Conservation (phyloP, 768 basidiomycete species). For the Calvatia gigantea region DNA sequence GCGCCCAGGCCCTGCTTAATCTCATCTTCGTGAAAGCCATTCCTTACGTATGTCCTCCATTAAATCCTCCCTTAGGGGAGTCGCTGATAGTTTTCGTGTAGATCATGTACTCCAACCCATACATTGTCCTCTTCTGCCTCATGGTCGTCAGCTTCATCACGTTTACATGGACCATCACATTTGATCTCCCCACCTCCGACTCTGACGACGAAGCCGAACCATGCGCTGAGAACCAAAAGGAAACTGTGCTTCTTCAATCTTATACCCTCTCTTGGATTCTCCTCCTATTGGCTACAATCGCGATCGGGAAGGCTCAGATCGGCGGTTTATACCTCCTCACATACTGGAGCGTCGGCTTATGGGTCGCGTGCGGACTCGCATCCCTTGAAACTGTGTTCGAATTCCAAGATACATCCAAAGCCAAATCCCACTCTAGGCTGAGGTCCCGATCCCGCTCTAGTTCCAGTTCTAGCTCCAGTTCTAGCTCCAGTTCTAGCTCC, state of each 20-base stretch:
- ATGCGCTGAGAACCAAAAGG: slow-evolving; percentile 38
- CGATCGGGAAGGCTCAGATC: slow-evolving; percentile 35
- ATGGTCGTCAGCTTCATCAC: slow-evolving; percentile 45
- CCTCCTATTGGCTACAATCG: slow-evolving; percentile 46
- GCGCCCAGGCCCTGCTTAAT: slow-evolving; percentile 45
- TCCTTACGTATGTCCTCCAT: slow-evolving; percentile 50
- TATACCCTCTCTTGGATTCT: slow-evolving; percentile 56
- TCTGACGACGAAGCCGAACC: slow-evolving; percentile 10
- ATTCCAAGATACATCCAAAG: slow-evolving; percentile 23
- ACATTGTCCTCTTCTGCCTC: slow-evolving; percentile 44
- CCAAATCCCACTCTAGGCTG: no score
- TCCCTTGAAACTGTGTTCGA: slow-evolving; percentile 16
- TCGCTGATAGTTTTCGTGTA: not conserved
- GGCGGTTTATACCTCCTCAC: slow-evolving; percentile 58
- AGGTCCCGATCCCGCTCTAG: no score
- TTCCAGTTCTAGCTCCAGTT: slow-evolving; percentile 1
- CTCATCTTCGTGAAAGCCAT: slow-evolving; percentile 50
- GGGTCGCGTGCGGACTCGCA: slow-evolving; percentile 18
- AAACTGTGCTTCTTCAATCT: slow-evolving; percentile 44
- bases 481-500: not conserved
- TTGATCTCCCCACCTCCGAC: slow-evolving; percentile 21
- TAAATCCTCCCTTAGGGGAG: not conserved
- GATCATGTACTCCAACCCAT: slow-evolving; percentile 35
- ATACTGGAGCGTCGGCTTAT: slow-evolving; percentile 39
- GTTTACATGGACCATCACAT: slow-evolving; percentile 31